Percentiles rank a stretch among this genome's conserved stretches.
phyloP scores from a whole-genome alignment of 768 basidiomycete species.

The Tricholoma saponaceum region DNA sequence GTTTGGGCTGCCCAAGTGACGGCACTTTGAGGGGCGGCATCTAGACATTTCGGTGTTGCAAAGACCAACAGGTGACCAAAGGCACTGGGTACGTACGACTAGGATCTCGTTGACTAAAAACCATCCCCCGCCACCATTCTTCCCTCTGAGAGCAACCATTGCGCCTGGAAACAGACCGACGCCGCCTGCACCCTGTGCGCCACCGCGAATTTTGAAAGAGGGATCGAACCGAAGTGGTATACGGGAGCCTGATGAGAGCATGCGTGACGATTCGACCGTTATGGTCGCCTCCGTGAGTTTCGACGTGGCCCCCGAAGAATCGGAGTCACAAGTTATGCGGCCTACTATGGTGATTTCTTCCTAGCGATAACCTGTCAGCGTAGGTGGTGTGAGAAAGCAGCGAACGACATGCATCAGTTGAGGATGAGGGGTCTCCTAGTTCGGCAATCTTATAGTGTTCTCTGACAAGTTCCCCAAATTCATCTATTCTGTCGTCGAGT shows the following conservation, averaged over 20 bases:
- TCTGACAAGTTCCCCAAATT: slow-evolving; percentile 71
- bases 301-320: slow-evolving; percentile 46
- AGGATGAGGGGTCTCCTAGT: slow-evolving; percentile 63
- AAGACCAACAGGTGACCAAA: not conserved
- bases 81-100: slow-evolving; percentile 47
- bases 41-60: slow-evolving; percentile 30
- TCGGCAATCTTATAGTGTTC: slow-evolving; percentile 70
- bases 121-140: slow-evolving; percentile 86
- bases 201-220: slow-evolving; percentile 61
- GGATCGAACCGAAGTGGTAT: slow-evolving; percentile 71
- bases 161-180: slow-evolving; percentile 86
- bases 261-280: slow-evolving; percentile 79
- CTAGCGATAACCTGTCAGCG: slow-evolving; percentile 26
- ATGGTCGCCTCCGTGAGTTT: slow-evolving; percentile 77
- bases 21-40: slow-evolving; percentile 53
- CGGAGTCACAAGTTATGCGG: slow-evolving; percentile 67
- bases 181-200: slow-evolving; percentile 55
- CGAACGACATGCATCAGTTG: slow-evolving; percentile 33
- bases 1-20: slow-evolving; percentile 28
- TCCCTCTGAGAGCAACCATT: slow-evolving; percentile 80
- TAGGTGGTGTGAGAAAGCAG: not conserved
- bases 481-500: slow-evolving; percentile 86
- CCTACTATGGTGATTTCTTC: slow-evolving; percentile 70
- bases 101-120: slow-evolving; percentile 83
- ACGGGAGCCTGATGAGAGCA: slow-evolving; percentile 60